Evolutionary conservation across 2,329 filamentous ascomycete species (phyloP), one percentile per base, ranked within the genome.

Genomic region (Hawksworthiomyces lignivorus): DNA sequence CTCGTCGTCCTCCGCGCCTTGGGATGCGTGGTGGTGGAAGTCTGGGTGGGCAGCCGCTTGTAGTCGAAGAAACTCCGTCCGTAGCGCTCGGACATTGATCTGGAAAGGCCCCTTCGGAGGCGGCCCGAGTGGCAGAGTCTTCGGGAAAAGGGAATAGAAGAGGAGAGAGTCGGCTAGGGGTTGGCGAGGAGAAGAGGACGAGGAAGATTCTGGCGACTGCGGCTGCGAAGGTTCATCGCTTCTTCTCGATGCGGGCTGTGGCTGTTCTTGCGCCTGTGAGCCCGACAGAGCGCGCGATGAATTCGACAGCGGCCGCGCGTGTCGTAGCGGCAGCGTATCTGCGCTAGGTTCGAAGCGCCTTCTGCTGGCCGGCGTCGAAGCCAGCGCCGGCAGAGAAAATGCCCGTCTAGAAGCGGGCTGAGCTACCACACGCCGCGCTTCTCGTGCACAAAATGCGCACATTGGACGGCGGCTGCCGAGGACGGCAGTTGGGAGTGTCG

Each of bases 71-170:
- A 94, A 97, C 59, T 98, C 92, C 50, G 77, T 76, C 37, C 86
- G 84, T 17, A 97, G 75, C 14, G 75, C 68, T 44, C 73, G 69
- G 11, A 76, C 59, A 59, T 94, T 73, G 56, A 97, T 77, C 12
- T 69, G 63, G 71, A 97, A 98, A 45, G 80, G 72, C 0, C 88
- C 83, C 0, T 57, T 41, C 0, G 90, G 90, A 0, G 92, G 92
- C 1, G 87, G 84, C 2, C 90, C 90, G 1, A 62, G 41, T 0
- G 88, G 77, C 4, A 96, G 73, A 4, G 88, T 85, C 24, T 74
- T 59, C 2, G 89, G 88, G 70, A 98, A 98, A 64, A 97, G 78
- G 43, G 82, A 77, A 73, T 96, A 97, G 71, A 90, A 62, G 8
- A 52, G 47, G 10, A 47, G 48, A 12, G n/a, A n/a, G n/a, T n/a